Conservation (phyloP, 371 early-diverging fungal genomes). For the Fennellomyces sp. region DNA sequence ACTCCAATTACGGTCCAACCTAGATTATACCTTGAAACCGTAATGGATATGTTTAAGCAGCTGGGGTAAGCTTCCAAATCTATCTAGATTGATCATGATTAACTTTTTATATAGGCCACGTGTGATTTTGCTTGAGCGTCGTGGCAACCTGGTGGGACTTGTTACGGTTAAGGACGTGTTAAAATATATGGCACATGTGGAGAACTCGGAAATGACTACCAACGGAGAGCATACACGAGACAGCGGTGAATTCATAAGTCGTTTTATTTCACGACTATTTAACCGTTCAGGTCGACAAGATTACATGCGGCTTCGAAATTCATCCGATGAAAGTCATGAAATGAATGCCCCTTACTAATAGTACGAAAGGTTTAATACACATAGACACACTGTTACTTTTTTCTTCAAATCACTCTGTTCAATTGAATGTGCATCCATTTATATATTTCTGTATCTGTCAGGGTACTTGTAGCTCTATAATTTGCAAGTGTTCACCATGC, state of each 20-base stretch:
- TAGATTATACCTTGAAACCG: slow-evolving; percentile 83
- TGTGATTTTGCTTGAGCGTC: slow-evolving; percentile 70
- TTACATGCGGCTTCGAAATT: slow-evolving; percentile 8
- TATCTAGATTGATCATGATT: neutral
- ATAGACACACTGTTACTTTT: too few relatives aligned
- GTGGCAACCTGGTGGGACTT: slow-evolving; percentile 71
- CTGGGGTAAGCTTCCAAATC: slow-evolving; percentile 60
- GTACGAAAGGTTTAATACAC: too few relatives aligned
- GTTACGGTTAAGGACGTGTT: slow-evolving; percentile 83
- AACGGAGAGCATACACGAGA: neutral
- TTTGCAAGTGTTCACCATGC: too few relatives aligned
- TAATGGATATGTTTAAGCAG: slow-evolving; percentile 90
- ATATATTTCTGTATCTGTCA: neutral
- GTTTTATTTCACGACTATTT: neutral
- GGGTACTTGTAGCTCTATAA: too few relatives aligned
- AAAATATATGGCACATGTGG: slow-evolving; percentile 63
- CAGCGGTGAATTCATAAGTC: neutral
- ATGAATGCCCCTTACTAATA: slow-evolving; percentile 5
- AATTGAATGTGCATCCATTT: neutral
- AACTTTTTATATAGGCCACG: slow-evolving; percentile 58
- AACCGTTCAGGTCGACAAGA: neutral
- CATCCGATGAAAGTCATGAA: slow-evolving; percentile 20
- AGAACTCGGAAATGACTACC: slow-evolving; percentile 25
- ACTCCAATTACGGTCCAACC: slow-evolving; percentile 88
- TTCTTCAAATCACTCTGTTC: neutral